phyloP scores from a whole-genome alignment of 2,329 filamentous ascomycete species.

The Alternaria consortialis region DNA sequence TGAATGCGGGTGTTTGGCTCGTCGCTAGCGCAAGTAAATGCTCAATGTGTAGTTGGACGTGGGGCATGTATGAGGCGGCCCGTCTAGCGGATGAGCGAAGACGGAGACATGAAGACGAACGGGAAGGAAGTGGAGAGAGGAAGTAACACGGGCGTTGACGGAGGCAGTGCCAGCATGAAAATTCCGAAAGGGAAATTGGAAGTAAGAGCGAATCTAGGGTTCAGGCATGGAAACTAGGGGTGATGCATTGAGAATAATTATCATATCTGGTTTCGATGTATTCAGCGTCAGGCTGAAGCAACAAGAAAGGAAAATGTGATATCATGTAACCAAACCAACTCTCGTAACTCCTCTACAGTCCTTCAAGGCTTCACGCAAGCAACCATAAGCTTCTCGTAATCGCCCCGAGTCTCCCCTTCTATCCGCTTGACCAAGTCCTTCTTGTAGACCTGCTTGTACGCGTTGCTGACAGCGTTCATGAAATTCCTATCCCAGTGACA shows the following conservation, averaged over 20 bases:
- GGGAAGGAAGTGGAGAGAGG: not conserved
- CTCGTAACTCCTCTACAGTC: not conserved
- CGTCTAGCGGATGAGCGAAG: not conserved
- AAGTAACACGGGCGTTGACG: not conserved
- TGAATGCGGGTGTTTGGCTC: not conserved
- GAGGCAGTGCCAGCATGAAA: not conserved
- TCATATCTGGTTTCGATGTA: not conserved
- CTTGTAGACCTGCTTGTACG: constrained; percentile 76
- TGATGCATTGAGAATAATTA: not conserved
- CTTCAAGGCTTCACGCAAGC: constrained; percentile 62
- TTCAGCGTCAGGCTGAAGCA: not conserved
- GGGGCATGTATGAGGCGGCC: constrained; percentile 2
- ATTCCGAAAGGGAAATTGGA: not conserved
- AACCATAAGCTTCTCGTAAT: constrained; percentile 80
- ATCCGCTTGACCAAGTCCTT: constrained; percentile 74
- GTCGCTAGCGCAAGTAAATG: not conserved
- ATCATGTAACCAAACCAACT: constrained; percentile 4
- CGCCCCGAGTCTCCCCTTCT: constrained; percentile 82
- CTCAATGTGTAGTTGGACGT: constrained; percentile 1
- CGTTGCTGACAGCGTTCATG: constrained; percentile 79
- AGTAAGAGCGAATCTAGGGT: not conserved
- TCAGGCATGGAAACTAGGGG: not conserved
- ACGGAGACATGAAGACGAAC: not conserved
- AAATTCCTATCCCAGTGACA: constrained; percentile 83
- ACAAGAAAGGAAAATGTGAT: not conserved